Conservation (phyloP, 202 grass and related monocot genomes). For the Digitaria exilis region DNA sequence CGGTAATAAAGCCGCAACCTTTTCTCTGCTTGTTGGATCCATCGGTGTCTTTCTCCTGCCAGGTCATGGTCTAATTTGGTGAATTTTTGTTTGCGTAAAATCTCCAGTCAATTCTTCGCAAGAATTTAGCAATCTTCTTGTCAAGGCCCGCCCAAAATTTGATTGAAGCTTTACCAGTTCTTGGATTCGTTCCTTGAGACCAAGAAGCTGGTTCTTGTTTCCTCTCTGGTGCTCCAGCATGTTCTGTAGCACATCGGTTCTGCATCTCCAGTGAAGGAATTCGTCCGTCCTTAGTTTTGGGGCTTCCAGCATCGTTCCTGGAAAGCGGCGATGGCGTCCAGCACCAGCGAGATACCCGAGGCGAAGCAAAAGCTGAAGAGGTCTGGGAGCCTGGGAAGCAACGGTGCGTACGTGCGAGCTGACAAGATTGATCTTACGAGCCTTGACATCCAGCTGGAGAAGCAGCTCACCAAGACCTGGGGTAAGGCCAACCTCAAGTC, state of each 20-base stretch:
- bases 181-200: neutral
- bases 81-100: neutral
- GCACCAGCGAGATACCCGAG: conserved; percentile 36
- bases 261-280: neutral
- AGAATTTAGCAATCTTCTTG: neutral
- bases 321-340: conserved; percentile 44
- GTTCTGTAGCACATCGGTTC: neutral
- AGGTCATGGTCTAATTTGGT: neutral
- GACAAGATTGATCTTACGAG: conserved; percentile 91
- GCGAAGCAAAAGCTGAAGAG: conserved; percentile 52
- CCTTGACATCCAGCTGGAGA: conserved; percentile 85
- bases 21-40: conserved; percentile 28
- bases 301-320: neutral
- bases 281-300: neutral
- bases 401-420: conserved; percentile 63
- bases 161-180: neutral
- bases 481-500: conserved; percentile 54
- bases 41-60: neutral
- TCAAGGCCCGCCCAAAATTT: neutral
- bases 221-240: neutral
- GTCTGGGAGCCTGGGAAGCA: conserved; percentile 68
- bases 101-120: neutral
- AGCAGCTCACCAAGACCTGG: conserved; percentile 69
- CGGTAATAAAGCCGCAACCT: conserved; percentile 15
- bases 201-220: neutral